These are phyloP conservation scores for Mycena galopus DNA, from an alignment of 768 basidiomycete species.

Conservation along the genomic window DNA sequence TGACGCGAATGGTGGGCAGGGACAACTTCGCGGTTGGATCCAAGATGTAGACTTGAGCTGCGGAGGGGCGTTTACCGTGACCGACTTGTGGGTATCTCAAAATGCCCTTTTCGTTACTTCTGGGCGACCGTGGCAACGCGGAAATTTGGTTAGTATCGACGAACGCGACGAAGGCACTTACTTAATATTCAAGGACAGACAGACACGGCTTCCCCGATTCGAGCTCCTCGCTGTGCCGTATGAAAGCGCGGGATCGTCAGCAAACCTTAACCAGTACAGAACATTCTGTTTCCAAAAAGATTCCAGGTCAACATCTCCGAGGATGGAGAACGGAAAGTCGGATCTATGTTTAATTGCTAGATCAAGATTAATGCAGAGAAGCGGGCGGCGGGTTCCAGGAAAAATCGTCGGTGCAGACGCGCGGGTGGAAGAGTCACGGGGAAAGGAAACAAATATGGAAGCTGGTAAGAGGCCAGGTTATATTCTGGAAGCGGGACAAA, in stretches of 20 bases:
- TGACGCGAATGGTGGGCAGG: constrained; percentile 47
- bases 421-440: too few relatives aligned
- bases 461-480: too few relatives aligned
- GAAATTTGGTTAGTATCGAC: constrained; percentile 38
- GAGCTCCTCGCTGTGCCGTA: constrained; percentile 19
- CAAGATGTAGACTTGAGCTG: constrained; percentile 37
- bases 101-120: constrained; percentile 33
- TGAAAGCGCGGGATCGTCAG: neutral
- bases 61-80: constrained; percentile 39
- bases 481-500: too few relatives aligned
- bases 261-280: neutral
- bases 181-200: constrained; percentile 21
- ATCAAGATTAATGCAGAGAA: too few relatives aligned
- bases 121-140: constrained; percentile 41
- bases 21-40: constrained; percentile 38
- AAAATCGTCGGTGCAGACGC: too few relatives aligned
- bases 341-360: too few relatives aligned
- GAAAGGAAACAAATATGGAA: too few relatives aligned
- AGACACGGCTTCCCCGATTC: constrained; percentile 4
- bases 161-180: constrained; percentile 35
- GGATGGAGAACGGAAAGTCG: too few relatives aligned
- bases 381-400: too few relatives aligned
- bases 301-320: too few relatives aligned
- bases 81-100: too few relatives aligned
- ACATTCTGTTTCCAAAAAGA: too few relatives aligned